Base-by-base conservation (phyloP, 129 eudicot genomes). In the Chrysanthemum seticuspe region DNA sequence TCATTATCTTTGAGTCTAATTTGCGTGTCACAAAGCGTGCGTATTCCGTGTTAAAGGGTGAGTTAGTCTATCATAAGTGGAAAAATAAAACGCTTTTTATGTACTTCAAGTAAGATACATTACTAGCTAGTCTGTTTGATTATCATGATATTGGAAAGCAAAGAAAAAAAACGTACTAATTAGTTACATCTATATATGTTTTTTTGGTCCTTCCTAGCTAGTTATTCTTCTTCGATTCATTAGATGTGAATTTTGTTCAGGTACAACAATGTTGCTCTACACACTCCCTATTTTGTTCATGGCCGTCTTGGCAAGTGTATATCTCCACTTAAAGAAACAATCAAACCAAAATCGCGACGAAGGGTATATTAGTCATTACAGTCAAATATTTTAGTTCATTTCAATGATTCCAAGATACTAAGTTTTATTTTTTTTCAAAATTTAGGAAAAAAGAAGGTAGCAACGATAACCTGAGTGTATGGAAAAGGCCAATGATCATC, bases 401-500 rank as follows among this genome's bases (percentile, higher is more conserved):
- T 13, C 40, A 0, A 14, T 13, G 29, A 29, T 34, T 6, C 5
- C 57, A 16, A 60, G 11, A 62, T 45, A n/a, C 49, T 52, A 3
- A 60, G n/a, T 12, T 59, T 0, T 65, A 8, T 5, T 10, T 51
- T 0, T 21, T 18, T 6, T 74, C 10, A 13, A 78, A 12, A 23
- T n/a, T 18, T n/a, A 80, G 85, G 3, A 49, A 62, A 62, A 76
- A 74, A 72, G 62, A 72, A 47, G 68, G 54, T 64, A 72, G 14
- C 12, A 50, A 57, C 15, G 40, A 50, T 31, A 56, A 70, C 53
- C 12, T 81, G 55, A 78, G 78, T 15, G 47, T 56, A 61, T 87
- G 87, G 95, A 89, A 67, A 74, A 82, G 88, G 78, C 97, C 92
- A 13, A 61, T 87, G 87, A 84, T 87, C 56, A 68, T 93, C 64